These are phyloP conservation scores for Aspergillus alliaceus DNA, from an alignment of 2,329 filamentous ascomycete genomes.

Conservation along the genomic window DNA sequence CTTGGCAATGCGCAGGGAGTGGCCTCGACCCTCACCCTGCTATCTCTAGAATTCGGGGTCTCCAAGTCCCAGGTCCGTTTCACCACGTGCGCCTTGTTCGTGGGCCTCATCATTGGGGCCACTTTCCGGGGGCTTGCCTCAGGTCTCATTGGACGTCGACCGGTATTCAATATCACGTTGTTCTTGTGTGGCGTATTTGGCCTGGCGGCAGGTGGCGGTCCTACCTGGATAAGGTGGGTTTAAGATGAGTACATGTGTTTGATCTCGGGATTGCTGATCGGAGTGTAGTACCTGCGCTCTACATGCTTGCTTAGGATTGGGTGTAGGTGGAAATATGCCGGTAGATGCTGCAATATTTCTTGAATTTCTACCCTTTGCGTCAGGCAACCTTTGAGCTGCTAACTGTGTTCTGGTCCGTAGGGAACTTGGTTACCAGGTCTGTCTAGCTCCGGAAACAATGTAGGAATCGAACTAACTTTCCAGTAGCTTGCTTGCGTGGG, in stretches of 20 bases:
- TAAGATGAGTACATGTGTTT: slow-evolving; percentile 20
- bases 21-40: slow-evolving; percentile 72
- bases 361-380: slow-evolving; percentile 73
- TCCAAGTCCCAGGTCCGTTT: slow-evolving; percentile 72
- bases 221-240: slow-evolving; percentile 59
- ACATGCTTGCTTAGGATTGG: slow-evolving; percentile 62
- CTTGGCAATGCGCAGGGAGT: slow-evolving; percentile 57
- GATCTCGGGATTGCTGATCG: neutral
- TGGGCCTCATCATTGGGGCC: slow-evolving; percentile 74
- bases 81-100: slow-evolving; percentile 72
- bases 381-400: slow-evolving; percentile 69
- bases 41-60: slow-evolving; percentile 70
- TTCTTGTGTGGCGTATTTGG: slow-evolving; percentile 74
- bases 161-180: slow-evolving; percentile 77
- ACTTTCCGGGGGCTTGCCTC: slow-evolving; percentile 77
- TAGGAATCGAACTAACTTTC: slow-evolving; percentile 2
- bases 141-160: slow-evolving; percentile 72
- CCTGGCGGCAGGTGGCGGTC: slow-evolving; percentile 65
- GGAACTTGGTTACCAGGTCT: slow-evolving; percentile 59
- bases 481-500: slow-evolving; percentile 62
- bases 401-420: slow-evolving; percentile 80
- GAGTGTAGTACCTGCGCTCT: slow-evolving; percentile 53
- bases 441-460: too few relatives aligned
- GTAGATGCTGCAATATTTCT: slow-evolving; percentile 79
- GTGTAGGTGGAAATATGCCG: slow-evolving; percentile 74